Percentiles rank a stretch among this genome's conserved stretches.
Evolutionary conservation across 495 filamentous ascomycete genomes (phyloP).

Genomic region (Xylaria intraflava): DNA sequence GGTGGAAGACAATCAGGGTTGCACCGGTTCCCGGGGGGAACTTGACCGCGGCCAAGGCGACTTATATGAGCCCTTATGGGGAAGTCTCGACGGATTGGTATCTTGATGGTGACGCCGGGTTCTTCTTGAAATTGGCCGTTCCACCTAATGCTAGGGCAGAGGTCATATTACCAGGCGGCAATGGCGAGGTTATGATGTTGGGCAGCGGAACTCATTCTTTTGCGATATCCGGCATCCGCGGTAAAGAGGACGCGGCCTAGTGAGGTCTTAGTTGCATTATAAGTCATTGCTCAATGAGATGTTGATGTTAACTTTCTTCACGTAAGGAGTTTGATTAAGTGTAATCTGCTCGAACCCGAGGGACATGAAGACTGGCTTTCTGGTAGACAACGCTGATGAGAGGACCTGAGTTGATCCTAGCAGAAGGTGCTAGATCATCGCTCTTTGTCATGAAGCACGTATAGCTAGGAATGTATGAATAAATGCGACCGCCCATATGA

Average conservation of each 20-base stretch:
- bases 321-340: not conserved
- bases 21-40: conserved; percentile 24
- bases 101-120: conserved; percentile 16
- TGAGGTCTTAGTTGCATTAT: not conserved
- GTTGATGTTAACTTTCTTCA: too few species aligned
- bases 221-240: not conserved
- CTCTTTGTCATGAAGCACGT: too few species aligned
- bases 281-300: too few species aligned
- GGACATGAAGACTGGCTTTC: too few species aligned
- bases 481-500: too few species aligned
- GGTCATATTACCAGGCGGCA: conserved; percentile 14
- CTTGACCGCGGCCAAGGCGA: conserved; percentile 23
- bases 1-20: conserved; percentile 30
- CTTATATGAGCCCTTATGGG: conserved; percentile 26
- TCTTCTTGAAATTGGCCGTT: conserved; percentile 18
- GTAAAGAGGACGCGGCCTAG: not conserved
- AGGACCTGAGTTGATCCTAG: too few species aligned
- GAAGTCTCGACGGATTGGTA: conserved; percentile 18
- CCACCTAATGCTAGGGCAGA: conserved; percentile 25
- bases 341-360: not conserved
- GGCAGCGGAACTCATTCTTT: conserved; percentile 10
- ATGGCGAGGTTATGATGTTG: not conserved
- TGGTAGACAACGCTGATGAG: too few species aligned
- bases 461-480: too few species aligned
- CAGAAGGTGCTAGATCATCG: too few species aligned